Percentiles rank a stretch among this genome's conserved stretches.
These are phyloP conservation scores for Lactifluus subvellereus DNA, from an alignment of 768 basidiomycete genomes.

Conservation along the genomic window DNA sequence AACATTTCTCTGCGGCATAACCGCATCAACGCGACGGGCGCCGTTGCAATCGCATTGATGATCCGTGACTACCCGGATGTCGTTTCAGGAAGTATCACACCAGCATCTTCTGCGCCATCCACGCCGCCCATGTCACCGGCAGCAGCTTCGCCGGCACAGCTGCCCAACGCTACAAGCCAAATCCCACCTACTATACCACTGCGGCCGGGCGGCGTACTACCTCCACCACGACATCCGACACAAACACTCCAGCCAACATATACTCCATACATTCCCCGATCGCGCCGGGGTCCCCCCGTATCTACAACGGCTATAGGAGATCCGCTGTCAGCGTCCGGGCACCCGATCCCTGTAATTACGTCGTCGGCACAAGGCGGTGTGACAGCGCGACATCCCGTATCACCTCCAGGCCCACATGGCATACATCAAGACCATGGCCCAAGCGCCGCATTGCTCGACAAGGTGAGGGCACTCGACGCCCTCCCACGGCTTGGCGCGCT, in stretches of 20 bases:
- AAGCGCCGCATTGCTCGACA: constrained; percentile 75
- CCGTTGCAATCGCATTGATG: constrained; percentile 91
- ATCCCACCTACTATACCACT: constrained; percentile 32
- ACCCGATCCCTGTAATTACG: constrained; percentile 66
- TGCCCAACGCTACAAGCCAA: constrained; percentile 31
- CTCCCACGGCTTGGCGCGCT: constrained; percentile 81
- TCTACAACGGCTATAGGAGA: constrained; percentile 29
- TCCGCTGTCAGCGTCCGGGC: constrained; percentile 37
- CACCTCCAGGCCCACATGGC: constrained; percentile 21
- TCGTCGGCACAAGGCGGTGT: constrained; percentile 45
- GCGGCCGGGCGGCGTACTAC: constrained; percentile 39
- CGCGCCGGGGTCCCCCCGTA: constrained; percentile 41
- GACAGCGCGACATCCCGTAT: constrained; percentile 39
- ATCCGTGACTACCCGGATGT: constrained; percentile 93
- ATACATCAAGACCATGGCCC: constrained; percentile 39
- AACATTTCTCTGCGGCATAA: constrained; percentile 91
- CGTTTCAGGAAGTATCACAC: constrained; percentile 34
- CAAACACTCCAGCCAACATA: constrained; percentile 63
- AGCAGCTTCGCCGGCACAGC: constrained; percentile 32
- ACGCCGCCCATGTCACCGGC: constrained; percentile 30
- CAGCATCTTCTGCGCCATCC: constrained; percentile 27
- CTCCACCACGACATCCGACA: constrained; percentile 47
- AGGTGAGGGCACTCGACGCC: constrained; percentile 84
- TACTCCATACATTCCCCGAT: constrained; percentile 74
- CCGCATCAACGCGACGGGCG: constrained; percentile 75